Evolutionary conservation across 805 yeast species (phyloP).

Genomic region (Saccharomycopsis sp.): DNA sequence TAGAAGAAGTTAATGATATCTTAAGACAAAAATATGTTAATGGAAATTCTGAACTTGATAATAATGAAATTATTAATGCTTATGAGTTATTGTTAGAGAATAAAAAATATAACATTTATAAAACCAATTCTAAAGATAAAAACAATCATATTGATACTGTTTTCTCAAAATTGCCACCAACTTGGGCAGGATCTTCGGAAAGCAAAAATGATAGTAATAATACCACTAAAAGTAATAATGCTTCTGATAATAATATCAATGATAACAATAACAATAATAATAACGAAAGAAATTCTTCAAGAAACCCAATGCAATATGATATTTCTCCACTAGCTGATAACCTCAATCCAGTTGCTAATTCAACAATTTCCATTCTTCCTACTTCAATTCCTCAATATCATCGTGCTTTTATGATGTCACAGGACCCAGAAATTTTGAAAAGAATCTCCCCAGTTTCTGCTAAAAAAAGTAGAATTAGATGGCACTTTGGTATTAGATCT

Average conservation of each 20-base stretch:
- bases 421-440: slow-evolving; percentile 22
- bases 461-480: slow-evolving; percentile 85
- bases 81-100: slow-evolving; percentile 77
- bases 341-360: slow-evolving; percentile 5
- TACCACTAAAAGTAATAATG: slow-evolving; percentile 13
- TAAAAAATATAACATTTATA: slow-evolving; percentile 54
- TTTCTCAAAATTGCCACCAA: slow-evolving; percentile 52
- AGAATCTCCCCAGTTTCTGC: slow-evolving; percentile 31
- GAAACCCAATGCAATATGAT: slow-evolving; percentile 12
- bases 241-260: slow-evolving; percentile 6
- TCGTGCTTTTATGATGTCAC: slow-evolving; percentile 79
- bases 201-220: neutral
- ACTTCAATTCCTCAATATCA: slow-evolving; percentile 92
- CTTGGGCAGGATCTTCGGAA: slow-evolving; percentile 27
- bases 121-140: slow-evolving; percentile 25
- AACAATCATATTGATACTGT: slow-evolving; percentile 47
- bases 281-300: slow-evolving; percentile 1
- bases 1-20: slow-evolving; percentile 72
- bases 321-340: slow-evolving; percentile 11
- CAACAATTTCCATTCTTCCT: slow-evolving; percentile 83
- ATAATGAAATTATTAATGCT: slow-evolving; percentile 76
- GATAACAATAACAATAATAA: slow-evolving; percentile 16
- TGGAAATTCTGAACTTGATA: slow-evolving; percentile 30
- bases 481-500: slow-evolving; percentile 98
- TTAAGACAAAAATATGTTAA: slow-evolving; percentile 26